Conservation (phyloP, 2,329 filamentous ascomycete species). For the Aureobasidium subglaciale region DNA sequence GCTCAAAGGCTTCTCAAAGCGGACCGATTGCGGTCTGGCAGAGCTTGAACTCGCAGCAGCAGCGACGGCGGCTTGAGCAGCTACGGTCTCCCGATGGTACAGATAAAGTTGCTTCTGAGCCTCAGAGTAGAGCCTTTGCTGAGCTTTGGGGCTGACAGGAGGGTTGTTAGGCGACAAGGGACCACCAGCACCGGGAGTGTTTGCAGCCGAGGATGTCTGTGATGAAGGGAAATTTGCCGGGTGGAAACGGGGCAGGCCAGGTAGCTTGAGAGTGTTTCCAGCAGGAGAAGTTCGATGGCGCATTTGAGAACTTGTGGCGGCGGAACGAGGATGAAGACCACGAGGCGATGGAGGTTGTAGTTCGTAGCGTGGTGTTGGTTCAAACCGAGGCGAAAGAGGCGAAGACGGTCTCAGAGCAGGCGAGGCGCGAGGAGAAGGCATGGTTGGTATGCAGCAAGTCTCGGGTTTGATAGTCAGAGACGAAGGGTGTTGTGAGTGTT, state of each 20-base stretch:
- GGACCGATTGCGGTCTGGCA: neutral
- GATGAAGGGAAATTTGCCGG: slow-evolving; percentile 43
- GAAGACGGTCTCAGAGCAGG: slow-evolving; percentile 28
- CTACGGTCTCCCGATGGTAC: slow-evolving; percentile 40
- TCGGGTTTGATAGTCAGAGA: neutral
- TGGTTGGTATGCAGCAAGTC: slow-evolving; percentile 17
- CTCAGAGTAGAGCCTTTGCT: slow-evolving; percentile 40
- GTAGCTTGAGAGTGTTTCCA: slow-evolving; percentile 34
- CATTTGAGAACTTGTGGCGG: slow-evolving; percentile 25
- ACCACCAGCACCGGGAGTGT: slow-evolving; percentile 32
- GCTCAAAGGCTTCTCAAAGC: slow-evolving; percentile 36
- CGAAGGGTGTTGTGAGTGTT: slow-evolving; percentile 8
- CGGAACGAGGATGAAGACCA: slow-evolving; percentile 20
- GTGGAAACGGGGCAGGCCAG: slow-evolving; percentile 46
- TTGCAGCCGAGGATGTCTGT: slow-evolving; percentile 28
- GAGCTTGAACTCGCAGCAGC: slow-evolving; percentile 18
- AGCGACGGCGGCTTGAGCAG: slow-evolving; percentile 19
- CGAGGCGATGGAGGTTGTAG: slow-evolving; percentile 27
- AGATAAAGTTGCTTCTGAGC: slow-evolving; percentile 43
- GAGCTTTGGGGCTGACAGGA: slow-evolving; percentile 37
- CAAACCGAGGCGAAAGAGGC: slow-evolving; percentile 28
- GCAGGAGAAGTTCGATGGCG: slow-evolving; percentile 30
- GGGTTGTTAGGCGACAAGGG: slow-evolving; percentile 31
- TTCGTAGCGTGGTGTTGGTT: slow-evolving; percentile 25
- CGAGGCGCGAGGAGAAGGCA: slow-evolving; percentile 29